These are phyloP conservation scores for Eleusine coracana DNA, from an alignment of 176 grass and related monocot genomes.

Conservation along the genomic window DNA sequence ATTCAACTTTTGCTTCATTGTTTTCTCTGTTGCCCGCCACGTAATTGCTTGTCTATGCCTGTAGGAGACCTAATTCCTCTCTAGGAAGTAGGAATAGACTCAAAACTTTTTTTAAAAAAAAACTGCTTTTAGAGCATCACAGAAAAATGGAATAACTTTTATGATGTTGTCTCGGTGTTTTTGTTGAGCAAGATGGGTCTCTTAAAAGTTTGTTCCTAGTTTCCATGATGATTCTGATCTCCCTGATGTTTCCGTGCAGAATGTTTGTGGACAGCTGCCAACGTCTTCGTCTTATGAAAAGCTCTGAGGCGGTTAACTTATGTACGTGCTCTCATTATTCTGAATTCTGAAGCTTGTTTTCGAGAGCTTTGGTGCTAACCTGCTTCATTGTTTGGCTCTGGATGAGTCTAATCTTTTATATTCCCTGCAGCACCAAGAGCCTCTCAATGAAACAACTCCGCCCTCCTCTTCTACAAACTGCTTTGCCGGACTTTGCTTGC, in stretches of 20 bases:
- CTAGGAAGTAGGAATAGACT: background rate
- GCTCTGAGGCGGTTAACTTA: conserved; percentile 71
- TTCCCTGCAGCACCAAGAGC: conserved; percentile 65
- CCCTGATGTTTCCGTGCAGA: conserved; percentile 38
- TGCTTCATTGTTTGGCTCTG: background rate
- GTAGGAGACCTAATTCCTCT: conserved; percentile 36
- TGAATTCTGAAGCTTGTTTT: conserved; percentile 22
- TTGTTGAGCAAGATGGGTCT: conserved; percentile 1
- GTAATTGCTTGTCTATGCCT: conserved; percentile 3
- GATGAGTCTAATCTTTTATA: conserved; percentile 3
- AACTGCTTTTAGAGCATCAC: conserved; percentile 17
- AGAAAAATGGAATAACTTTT: background rate
- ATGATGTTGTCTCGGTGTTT: background rate
- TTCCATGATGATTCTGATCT: conserved; percentile 20
- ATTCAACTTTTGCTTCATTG: conserved; percentile 2
- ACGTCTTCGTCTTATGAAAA: conserved; percentile 83
- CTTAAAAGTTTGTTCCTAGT: background rate
- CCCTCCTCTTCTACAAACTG: conserved; percentile 19
- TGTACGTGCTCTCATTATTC: conserved; percentile 26
- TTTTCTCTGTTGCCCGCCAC: conserved; percentile 17
- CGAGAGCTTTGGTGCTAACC: background rate
- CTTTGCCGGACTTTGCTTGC: conserved; percentile 31
- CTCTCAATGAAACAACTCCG: conserved; percentile 31
- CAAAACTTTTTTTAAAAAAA: background rate
- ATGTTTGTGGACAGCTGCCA: conserved; percentile 86